Evolutionary conservation across 352 stramenopile species (phyloP).

Genomic region (Phytophthora vignae): DNA sequence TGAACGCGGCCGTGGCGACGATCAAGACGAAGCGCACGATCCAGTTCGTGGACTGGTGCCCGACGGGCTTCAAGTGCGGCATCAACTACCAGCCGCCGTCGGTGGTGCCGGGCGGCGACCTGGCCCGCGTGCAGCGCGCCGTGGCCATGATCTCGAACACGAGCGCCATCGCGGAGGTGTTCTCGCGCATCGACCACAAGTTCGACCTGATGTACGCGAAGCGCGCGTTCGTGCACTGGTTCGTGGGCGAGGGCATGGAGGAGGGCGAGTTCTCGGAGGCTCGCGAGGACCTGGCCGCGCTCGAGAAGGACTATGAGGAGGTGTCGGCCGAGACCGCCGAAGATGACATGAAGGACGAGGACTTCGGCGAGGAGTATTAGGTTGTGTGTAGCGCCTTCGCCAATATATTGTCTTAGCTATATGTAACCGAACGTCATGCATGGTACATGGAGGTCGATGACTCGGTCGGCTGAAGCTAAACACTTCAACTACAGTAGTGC

Average conservation of each 20-base stretch:
- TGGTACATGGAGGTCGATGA: too few species aligned
- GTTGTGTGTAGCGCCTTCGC: too few species aligned
- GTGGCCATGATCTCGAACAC: too few species aligned
- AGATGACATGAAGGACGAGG: conserved; percentile 97
- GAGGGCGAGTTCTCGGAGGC: conserved; percentile 98
- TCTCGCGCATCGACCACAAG: conserved; percentile 98
- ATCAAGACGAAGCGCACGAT: conserved; percentile 99
- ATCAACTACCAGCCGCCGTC: too few species aligned
- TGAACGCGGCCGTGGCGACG: conserved; percentile 96
- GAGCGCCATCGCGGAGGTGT: conserved; percentile 97
- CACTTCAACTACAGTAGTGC: conserved; percentile 21
- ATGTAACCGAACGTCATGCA: too few species aligned
- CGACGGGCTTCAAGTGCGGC: conserved; percentile 97
- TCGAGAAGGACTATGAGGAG: conserved; percentile 99
- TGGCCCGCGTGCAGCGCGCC: too few species aligned
- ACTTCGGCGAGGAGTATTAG: conserved; percentile 91
- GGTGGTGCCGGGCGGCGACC: too few species aligned
- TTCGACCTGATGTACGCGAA: conserved; percentile 99
- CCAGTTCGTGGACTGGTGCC: conserved; percentile 98
- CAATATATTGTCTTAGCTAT: too few species aligned
- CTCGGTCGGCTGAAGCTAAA: too few species aligned
- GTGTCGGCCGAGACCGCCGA: conserved; percentile 97
- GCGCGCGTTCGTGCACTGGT: conserved; percentile 98
- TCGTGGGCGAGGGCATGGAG: conserved; percentile 99
- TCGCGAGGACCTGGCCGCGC: conserved; percentile 96